Evolutionary conservation across 768 basidiomycete genomes (phyloP).

Genomic region (Termitomyces titanicus): DNA sequence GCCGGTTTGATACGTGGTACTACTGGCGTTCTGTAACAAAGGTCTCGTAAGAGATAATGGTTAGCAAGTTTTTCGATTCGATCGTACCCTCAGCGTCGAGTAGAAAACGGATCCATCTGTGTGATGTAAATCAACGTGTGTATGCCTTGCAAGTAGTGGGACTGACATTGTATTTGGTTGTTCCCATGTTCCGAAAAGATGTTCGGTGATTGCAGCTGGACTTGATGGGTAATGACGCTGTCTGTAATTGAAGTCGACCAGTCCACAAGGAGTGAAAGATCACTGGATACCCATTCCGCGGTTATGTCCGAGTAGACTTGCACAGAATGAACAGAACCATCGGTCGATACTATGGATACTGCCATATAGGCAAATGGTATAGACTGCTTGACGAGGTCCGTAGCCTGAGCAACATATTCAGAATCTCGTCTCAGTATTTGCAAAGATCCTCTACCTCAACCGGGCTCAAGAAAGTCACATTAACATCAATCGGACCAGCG

Average conservation of each 20-base stretch:
- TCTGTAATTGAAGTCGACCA: constrained; percentile 44
- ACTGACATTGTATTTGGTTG: constrained; percentile 53
- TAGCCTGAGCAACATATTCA: constrained; percentile 32
- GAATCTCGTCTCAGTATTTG: background rate
- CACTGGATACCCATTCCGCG: constrained; percentile 33
- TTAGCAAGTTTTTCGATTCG: background rate
- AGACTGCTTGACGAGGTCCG: constrained; percentile 60
- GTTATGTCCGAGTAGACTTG: constrained; percentile 60
- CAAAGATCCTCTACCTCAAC: constrained; percentile 44
- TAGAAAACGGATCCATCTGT: constrained; percentile 67
- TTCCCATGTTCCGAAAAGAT: constrained; percentile 46
- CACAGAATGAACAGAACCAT: constrained; percentile 44
- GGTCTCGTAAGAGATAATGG: background rate
- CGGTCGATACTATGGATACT: constrained; percentile 43
- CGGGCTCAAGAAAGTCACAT: constrained; percentile 60
- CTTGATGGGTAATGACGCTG: constrained; percentile 8
- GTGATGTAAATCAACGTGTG: background rate
- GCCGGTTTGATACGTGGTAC: constrained; percentile 57
- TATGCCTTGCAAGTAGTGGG: background rate
- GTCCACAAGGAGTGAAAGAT: constrained; percentile 27
- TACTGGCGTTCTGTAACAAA: constrained; percentile 32
- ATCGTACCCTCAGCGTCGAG: constrained; percentile 45
- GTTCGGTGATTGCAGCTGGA: constrained; percentile 11
- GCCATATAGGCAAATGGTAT: constrained; percentile 58
- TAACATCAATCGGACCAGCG: constrained; percentile 62